Evolutionary conservation across 768 basidiomycete genomes (phyloP).

Genomic region (Punctularia strigosozonata): DNA sequence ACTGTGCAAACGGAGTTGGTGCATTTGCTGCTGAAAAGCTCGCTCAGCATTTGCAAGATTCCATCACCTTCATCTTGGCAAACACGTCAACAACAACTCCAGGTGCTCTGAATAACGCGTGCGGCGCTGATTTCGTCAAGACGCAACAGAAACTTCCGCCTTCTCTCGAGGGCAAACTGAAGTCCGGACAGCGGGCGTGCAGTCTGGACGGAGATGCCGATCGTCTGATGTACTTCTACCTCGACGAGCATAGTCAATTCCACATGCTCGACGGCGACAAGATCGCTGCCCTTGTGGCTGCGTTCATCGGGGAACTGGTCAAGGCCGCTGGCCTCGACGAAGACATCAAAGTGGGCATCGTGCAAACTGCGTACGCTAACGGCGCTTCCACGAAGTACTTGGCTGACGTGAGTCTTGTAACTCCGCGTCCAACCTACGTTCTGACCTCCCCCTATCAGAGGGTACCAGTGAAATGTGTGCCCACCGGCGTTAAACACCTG

Average conservation of each 20-base stretch:
- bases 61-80: slow-evolving; percentile 51
- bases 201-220: slow-evolving; percentile 98
- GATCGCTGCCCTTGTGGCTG: slow-evolving; percentile 87
- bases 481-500: slow-evolving; percentile 95
- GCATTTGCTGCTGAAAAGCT: slow-evolving; percentile 58
- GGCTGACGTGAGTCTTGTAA: slow-evolving; percentile 41
- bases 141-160: slow-evolving; percentile 82
- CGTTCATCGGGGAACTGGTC: slow-evolving; percentile 86
- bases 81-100: slow-evolving; percentile 55
- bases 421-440: neutral
- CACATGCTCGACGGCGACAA: slow-evolving; percentile 97
- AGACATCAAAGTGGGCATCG: slow-evolving; percentile 78
- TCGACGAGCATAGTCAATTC: slow-evolving; percentile 68
- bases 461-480: slow-evolving; percentile 87
- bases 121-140: slow-evolving; percentile 97
- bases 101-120: slow-evolving; percentile 73
- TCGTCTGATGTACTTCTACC: slow-evolving; percentile 90
- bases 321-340: slow-evolving; percentile 73
- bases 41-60: slow-evolving; percentile 41
- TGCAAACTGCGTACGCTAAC: slow-evolving; percentile 98
- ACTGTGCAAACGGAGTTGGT: slow-evolving; percentile 99
- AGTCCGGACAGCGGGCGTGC: slow-evolving; percentile 73
- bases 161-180: slow-evolving; percentile 48
- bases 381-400: slow-evolving; percentile 94
- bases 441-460: slow-evolving; percentile 33